A percentile compares a stretch with the other conserved stretches of the same genome.
Evolutionary conservation across 225 moss, liverwort and hornwort species (phyloP).

Genomic region (Ulota crispa): DNA sequence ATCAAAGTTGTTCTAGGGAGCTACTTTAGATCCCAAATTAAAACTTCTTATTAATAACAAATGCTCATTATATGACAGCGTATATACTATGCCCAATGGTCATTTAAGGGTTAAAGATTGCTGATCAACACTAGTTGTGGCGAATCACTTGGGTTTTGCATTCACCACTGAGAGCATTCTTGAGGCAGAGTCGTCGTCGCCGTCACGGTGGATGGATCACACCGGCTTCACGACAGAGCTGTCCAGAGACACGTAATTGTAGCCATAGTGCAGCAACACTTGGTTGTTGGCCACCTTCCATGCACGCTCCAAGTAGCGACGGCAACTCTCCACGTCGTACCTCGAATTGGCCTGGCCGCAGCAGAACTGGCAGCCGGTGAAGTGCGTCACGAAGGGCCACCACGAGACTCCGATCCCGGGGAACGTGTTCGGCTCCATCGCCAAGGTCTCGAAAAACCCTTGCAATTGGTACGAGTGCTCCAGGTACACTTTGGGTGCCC

Average conservation of each 20-base stretch:
- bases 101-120: no score
- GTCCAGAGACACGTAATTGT: constrained; percentile 34
- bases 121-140: no score
- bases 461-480: constrained; percentile 58
- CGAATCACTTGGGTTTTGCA: neutral
- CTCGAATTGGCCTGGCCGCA: constrained; percentile 31
- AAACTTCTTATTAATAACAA: no score
- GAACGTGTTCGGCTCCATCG: constrained; percentile 27
- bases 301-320: constrained; percentile 50
- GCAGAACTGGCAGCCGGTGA: constrained; percentile 66
- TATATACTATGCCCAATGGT: no score
- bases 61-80: no score
- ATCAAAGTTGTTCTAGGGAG: no score
- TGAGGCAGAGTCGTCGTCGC: neutral
- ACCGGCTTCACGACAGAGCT: constrained; percentile 41
- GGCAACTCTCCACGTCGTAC: constrained; percentile 44
- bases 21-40: no score
- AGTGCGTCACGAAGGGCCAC: constrained; percentile 68
- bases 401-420: constrained; percentile 45
- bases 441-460: constrained; percentile 58
- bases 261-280: constrained; percentile 50
- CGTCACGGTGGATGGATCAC: neutral
- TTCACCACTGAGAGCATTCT: neutral
- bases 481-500: constrained; percentile 46
- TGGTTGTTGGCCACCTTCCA: constrained; percentile 60